Evolutionary conservation across 345 rosid species (phyloP), one percentile per base, ranked within the genome.

Genomic region (Eucalyptus erythrocorys): DNA sequence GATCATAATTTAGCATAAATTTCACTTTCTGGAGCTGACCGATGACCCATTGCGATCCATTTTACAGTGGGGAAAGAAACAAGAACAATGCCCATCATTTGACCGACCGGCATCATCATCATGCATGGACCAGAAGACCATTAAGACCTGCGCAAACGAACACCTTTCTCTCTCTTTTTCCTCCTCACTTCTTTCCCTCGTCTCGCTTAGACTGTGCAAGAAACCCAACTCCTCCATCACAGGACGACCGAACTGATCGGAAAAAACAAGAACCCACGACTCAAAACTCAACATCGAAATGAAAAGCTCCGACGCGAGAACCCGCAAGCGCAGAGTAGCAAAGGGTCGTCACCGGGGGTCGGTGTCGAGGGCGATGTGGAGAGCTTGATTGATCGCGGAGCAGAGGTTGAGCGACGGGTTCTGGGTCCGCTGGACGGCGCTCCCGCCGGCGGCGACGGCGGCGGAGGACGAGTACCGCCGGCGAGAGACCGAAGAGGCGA

Each of bases 301-400:
- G 66, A 19, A 21, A 76, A 21, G 82, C 82, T 19, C 79, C 42
- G 24, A 9, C 80, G 5, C 24, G 13, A 48, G 50, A 85, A 57
- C 10, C 47, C 30, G 45, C 26, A 40, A 24, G 22, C 55, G 19
- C 4, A 26, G 71, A 85, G 17, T 2, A 55, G 71, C 14, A 43
- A 37, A 21, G 47, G 26, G 26, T 21, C 82, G 82, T 71, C 51
- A 94, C 94, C 95, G 95, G 88, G 95, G 92, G 86, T 93, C 94
- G 61, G 95, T 76, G 27, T 93, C 94, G 88, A 94, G 85, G 68
- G 96, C 95, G 79, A 93, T 86, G 68, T 89, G 92, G 87, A 93
- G 96, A 90, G 95, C 94, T 89, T 93, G 95, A 85, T 93, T 94
- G 93, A 94, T 88, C 86, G 92, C 96, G 53, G 94, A 87, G 88